phyloP scores from a whole-genome alignment of 2,329 filamentous ascomycete species.

The Fusarium odoratissimum region DNA sequence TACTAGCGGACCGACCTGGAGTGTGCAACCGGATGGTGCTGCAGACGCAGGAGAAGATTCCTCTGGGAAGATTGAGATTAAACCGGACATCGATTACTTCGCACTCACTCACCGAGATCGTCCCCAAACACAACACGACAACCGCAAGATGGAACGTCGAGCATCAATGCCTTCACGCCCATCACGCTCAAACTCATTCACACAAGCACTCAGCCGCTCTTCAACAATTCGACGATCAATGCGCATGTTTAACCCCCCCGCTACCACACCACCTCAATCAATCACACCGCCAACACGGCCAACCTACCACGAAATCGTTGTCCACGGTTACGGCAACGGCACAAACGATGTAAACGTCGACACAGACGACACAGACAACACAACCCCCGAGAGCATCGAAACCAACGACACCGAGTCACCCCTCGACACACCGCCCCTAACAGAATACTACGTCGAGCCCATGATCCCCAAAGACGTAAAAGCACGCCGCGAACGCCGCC shows the following conservation, averaged over 20 bases:
- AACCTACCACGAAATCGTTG: constrained; percentile 62
- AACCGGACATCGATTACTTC: constrained; percentile 68
- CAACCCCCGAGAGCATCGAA: constrained; percentile 43
- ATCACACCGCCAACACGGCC: constrained; percentile 31
- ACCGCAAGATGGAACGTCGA: constrained; percentile 31
- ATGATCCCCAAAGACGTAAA: constrained; percentile 33
- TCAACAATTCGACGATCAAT: constrained; percentile 52
- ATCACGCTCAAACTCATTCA: constrained; percentile 48
- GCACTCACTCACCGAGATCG: constrained; percentile 54
- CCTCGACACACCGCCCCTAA: constrained; percentile 32
- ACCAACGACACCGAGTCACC: constrained; percentile 45
- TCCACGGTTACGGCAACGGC: constrained; percentile 66
- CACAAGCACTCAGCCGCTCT: constrained; percentile 47
- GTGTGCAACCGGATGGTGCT: constrained; percentile 14
- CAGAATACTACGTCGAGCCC: constrained; percentile 33
- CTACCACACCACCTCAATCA: constrained; percentile 29
- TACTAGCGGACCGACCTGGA: constrained; percentile 17
- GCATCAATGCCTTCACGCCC: constrained; percentile 36
- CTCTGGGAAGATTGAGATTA: constrained; percentile 55
- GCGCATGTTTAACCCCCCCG: constrained; percentile 45
- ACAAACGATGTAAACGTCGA: constrained; percentile 55
- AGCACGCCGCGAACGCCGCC: constrained; percentile 44
- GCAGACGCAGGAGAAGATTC: constrained; percentile 7
- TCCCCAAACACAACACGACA: constrained; percentile 4
- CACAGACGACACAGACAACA: constrained; percentile 21